Evolutionary conservation across 495 filamentous ascomycete genomes (phyloP), one percentile per base, ranked within the genome.

Genomic region (Penicillium longicatenatum): DNA sequence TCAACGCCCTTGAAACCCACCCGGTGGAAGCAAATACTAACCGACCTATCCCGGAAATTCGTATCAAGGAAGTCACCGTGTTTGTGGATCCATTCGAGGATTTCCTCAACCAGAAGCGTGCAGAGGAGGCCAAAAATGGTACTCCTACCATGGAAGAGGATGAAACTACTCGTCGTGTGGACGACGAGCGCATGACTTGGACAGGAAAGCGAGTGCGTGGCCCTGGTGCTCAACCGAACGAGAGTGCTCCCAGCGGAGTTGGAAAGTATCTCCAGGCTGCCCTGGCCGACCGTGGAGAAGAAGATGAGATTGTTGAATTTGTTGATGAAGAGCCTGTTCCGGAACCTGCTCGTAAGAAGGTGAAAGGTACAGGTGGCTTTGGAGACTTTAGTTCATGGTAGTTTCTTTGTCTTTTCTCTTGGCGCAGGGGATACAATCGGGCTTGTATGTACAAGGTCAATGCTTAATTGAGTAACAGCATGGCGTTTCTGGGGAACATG

Each of bases 71-170:
- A 30, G 81, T 98, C 1, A 86, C 89, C 3, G 85, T 99, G 6
- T 93, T 95, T 60, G 84, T 98, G 3, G 94, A 99, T 71, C 93
- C 93, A 1, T 99, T 99, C 70, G 91, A 96, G 63, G 94, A 96
- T 72, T 98, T 93, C 67, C 60, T 79, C 39, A 77, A 82, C 54
- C 72, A 75, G 44, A 80, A 80, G 52, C 82, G 80, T n/a, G 50
- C 78, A 71, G 73, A 79, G 78, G 59, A 78, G 71, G 62, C 70
- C 54, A 52, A 79, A 75, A 57, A 79, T 7, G 72, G 72, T 43
- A 59, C 65, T 30, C 60, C 60, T 31, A 59, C 70, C 48, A 58
- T 75, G 54, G 73, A 77, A 47, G 66, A 80, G 2, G 66, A 71
- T 9, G 61, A 72, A 52, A 63, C 66, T 29, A 70, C 73, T 45